These are phyloP conservation scores for Neurospora sp. DNA, from an alignment of 495 filamentous ascomycete species.

Conservation along the genomic window DNA sequence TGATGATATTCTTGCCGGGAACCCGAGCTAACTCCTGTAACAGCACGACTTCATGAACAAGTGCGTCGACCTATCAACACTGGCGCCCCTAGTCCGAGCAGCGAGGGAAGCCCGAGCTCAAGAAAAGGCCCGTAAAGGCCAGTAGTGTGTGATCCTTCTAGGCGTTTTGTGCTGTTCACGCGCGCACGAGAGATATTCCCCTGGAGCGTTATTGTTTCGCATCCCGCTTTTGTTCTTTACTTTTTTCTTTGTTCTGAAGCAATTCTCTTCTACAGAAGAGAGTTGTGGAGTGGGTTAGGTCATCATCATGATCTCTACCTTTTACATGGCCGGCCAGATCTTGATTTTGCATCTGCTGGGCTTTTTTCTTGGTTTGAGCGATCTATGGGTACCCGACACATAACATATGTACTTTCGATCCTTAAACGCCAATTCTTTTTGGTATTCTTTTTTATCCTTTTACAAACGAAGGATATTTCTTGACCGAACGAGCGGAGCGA, in stretches of 20 bases:
- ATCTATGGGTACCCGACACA: not conserved
- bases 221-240: not conserved
- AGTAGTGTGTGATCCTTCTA: conserved; percentile 16
- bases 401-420: not conserved
- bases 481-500: not conserved
- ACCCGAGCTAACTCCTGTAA: not conserved
- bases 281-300: not conserved
- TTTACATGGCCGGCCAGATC: not conserved
- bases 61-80: conserved; percentile 51
- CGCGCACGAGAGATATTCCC: not conserved
- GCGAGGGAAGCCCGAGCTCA: conserved; percentile 73
- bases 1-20: not conserved
- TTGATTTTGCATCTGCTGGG: not conserved
- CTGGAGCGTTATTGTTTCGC: not conserved
- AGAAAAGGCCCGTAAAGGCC: conserved; percentile 64
- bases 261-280: not conserved
- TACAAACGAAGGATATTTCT: not conserved
- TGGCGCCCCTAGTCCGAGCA: conserved; percentile 74
- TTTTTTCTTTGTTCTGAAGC: not conserved
- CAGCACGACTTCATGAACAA: conserved; percentile 92
- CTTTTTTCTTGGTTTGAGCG: not conserved
- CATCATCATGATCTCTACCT: not conserved
- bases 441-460: not conserved
- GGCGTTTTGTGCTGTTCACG: not conserved
- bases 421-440: not conserved